These are phyloP conservation scores for Candida tammaniensis DNA, from an alignment of 805 yeast species.

Conservation along the genomic window DNA sequence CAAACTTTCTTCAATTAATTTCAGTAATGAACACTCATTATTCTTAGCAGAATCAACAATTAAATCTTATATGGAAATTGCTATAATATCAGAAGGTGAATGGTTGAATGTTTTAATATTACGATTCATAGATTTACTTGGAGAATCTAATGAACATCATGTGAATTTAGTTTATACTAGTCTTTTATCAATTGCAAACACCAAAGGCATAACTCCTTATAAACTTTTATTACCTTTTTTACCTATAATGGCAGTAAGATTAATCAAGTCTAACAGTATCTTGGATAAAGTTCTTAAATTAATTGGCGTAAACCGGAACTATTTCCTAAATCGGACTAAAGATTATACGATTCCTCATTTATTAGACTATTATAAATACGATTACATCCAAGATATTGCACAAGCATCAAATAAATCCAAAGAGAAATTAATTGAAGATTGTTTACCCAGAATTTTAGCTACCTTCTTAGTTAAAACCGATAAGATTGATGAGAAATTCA, in stretches of 20 bases:
- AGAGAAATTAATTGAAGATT: slow-evolving; percentile 45
- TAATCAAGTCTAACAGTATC: slow-evolving; percentile 58
- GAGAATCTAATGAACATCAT: slow-evolving; percentile 62
- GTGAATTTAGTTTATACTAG: slow-evolving; percentile 68
- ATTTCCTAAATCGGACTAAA: slow-evolving; percentile 66
- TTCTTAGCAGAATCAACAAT: slow-evolving; percentile 59
- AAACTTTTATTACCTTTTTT: slow-evolving; percentile 76
- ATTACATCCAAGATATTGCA: slow-evolving; percentile 63
- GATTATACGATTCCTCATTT: slow-evolving; percentile 75
- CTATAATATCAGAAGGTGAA: slow-evolving; percentile 62
- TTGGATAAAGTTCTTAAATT: slow-evolving; percentile 61
- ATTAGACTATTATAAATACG: slow-evolving; percentile 61
- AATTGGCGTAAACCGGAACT: slow-evolving; percentile 57
- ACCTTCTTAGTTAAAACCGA: slow-evolving; percentile 52
- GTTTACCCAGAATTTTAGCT: slow-evolving; percentile 56
- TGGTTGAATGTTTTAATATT: slow-evolving; percentile 63
- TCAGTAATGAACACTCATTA: slow-evolving; percentile 18
- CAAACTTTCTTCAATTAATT: slow-evolving; percentile 37
- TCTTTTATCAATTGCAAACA: slow-evolving; percentile 54
- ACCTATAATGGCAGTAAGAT: slow-evolving; percentile 63
- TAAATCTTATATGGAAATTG: slow-evolving; percentile 62
- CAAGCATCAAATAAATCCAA: slow-evolving; percentile 44
- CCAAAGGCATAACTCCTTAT: slow-evolving; percentile 66
- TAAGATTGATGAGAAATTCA: slow-evolving; percentile 46
- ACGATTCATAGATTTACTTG: slow-evolving; percentile 63